These are phyloP conservation scores for Aspergillus flavus DNA, from an alignment of 2,329 filamentous ascomycete species.

Conservation along the genomic window DNA sequence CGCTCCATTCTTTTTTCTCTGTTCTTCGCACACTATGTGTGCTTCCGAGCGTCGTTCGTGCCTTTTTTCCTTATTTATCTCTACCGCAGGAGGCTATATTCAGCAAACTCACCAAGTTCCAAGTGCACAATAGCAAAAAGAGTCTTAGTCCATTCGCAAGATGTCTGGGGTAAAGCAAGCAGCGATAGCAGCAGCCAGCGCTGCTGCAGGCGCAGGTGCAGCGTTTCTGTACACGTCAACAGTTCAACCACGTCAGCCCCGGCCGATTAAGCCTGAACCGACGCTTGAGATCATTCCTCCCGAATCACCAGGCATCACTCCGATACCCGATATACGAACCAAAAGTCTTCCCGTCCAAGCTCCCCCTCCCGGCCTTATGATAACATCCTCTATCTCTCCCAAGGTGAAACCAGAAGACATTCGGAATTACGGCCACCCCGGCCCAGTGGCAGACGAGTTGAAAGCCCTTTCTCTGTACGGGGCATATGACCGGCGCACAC, in stretches of 20 bases:
- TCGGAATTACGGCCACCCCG: constrained; percentile 88
- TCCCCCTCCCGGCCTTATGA: neutral
- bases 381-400: neutral
- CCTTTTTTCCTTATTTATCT: neutral
- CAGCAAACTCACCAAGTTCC: too few species aligned
- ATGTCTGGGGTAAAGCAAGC: neutral
- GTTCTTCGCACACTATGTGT: too few species aligned
- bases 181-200: neutral
- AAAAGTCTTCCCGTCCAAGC: neutral
- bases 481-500: constrained; percentile 83
- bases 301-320: neutral
- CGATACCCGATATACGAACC: neutral
- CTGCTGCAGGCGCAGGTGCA: neutral
- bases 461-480: constrained; percentile 77
- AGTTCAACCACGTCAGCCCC: neutral
- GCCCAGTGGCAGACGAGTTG: constrained; percentile 81
- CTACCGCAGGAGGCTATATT: too few species aligned
- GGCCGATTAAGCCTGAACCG: neutral
- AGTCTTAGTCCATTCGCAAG: too few species aligned
- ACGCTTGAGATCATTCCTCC: neutral
- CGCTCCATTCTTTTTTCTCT: too few species aligned
- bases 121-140: too few species aligned
- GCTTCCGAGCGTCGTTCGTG: too few species aligned
- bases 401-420: constrained; percentile 72
- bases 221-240: neutral